phyloP scores from a whole-genome alignment of 2,329 filamentous ascomycete species.

The Fusarium coffeatum region DNA sequence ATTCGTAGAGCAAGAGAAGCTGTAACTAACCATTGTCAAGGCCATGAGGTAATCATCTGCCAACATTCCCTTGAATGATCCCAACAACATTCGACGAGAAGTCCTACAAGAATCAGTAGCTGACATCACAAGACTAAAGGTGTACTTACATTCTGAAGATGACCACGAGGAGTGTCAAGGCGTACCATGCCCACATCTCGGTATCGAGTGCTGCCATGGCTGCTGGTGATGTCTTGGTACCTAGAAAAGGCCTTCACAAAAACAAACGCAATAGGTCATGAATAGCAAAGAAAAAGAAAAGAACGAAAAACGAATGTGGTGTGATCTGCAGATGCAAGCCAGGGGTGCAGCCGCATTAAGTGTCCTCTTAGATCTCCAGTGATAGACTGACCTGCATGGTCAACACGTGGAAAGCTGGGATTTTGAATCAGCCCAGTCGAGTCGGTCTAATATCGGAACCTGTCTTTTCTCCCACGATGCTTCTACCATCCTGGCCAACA shows the following conservation, averaged over 20 bases:
- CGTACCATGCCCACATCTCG: conserved; percentile 59
- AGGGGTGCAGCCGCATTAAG: conserved; percentile 15
- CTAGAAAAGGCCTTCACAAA: background rate
- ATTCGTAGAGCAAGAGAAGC: rapidly evolving
- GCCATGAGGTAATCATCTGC: conserved; percentile 67
- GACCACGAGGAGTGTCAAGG: conserved; percentile 54
- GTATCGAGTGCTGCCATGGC: conserved; percentile 45
- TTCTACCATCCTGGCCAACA: background rate
- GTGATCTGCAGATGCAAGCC: conserved; percentile 22
- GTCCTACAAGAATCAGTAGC: conserved; percentile 39
- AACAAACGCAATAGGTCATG: conserved; percentile 9
- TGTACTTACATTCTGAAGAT: conserved; percentile 52
- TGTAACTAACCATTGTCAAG: conserved; percentile 58
- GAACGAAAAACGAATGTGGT: background rate
- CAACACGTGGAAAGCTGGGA: background rate
- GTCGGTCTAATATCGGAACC: conserved; percentile 1
- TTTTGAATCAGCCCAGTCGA: background rate
- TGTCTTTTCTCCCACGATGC: background rate
- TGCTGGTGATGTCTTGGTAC: background rate
- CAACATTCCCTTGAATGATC: conserved; percentile 61
- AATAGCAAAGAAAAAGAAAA: background rate
- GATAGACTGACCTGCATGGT: background rate
- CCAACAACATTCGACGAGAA: conserved; percentile 53
- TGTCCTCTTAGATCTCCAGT: background rate
- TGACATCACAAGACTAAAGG: rapidly evolving